Evolutionary conservation across 495 filamentous ascomycete species (phyloP), one percentile per base, ranked within the genome.

Genomic region (Penicillium subrubescens): DNA sequence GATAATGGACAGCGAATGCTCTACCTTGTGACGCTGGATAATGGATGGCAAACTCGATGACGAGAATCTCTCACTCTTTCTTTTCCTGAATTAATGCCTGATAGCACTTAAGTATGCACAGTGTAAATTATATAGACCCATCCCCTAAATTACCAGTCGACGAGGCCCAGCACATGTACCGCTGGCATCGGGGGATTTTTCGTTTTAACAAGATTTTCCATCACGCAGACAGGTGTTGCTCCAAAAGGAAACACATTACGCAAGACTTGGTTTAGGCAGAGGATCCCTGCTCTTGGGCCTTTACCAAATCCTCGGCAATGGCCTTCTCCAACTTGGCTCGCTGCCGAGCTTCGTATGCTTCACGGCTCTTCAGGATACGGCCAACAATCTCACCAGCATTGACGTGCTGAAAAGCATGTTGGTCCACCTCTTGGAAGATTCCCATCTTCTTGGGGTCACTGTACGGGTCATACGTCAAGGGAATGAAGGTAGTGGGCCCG

Each of bases 371-470:
- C 77, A 98, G 75, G 68, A 99, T 99, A 27, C 95, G 81, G 55
- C 88, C 86, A 63, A 98, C 93, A 69, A 99, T 99, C 66, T 94
- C 88, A 5, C 88, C 92, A 17, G 95, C 93, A 77, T 98, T 98
- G 39, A 99, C 92, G 63, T 92, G 83, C 66, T 89, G 84, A 74
- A 91, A 98, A 19, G 87, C 82, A 74, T 99, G 95, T 17, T 78
- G 72, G 2, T 83, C 81, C 10, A 92, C 86, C 71, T 93, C 87
- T 41, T 81, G 83, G 81, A 91, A 94, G 62, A 96, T 92, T 3
- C 89, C 89, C 84, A 93, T 86, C 68, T 82, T 80, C 74, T 91
- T 92, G 19, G 93, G 88, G 11, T 84, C 91, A 15, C 79, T 76
- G 76, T 97, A 99, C 1, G 94, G 92, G 74, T 98, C 94, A 68